Evolutionary conservation across 2,329 filamentous ascomycete species (phyloP), one percentile per base, ranked within the genome.

Genomic region (Alternaria panax): DNA sequence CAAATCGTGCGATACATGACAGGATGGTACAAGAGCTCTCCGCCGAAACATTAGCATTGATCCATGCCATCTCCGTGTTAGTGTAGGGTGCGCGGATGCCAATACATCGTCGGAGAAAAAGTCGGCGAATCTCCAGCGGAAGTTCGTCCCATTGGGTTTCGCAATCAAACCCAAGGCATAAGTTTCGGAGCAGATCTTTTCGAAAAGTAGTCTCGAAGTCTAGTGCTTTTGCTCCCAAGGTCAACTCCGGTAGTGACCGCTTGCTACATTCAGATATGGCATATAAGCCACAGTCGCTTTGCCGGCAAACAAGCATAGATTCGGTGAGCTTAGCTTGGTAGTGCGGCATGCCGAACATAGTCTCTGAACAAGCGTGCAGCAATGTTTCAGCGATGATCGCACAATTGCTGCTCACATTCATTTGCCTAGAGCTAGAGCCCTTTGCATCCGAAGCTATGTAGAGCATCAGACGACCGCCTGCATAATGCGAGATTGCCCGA

Each of bases 111-210:
- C 76, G 72, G 3, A 86, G 69, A 20, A 86, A 73, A 7, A 82
- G 67, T n/a, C 74, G 71, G 43, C 84, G 78, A 54, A 85, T 79
- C 7, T 80, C 75, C 16, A 77, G 67, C 3, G 84, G 82, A 11
- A 86, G 70, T 24, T 67, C 73, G 36, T 86, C 84, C 84, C 84
- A 86, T 28, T 84, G 76, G 9, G 77, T 78, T 53, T 86, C 83
- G 47, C 78, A 78, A 40, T 85, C 78, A 28, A 84, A 79, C 0
- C 83, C 83, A 24, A 86, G 70, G 48, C 82, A 83, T 5, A 84
- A 70, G 54, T 81, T 78, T 18, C 78, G 75, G 14, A 86, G 70
- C 1, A 84, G 69, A n/a, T 84, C 80, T 66, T 76, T 80, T 51
- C 79, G 80, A 40, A 78, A 71, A 2, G 59, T 54, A 5, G 22